Evolutionary conservation across 2,329 filamentous ascomycete genomes (phyloP).

Genomic region (Pestalotiopsis sp.): DNA sequence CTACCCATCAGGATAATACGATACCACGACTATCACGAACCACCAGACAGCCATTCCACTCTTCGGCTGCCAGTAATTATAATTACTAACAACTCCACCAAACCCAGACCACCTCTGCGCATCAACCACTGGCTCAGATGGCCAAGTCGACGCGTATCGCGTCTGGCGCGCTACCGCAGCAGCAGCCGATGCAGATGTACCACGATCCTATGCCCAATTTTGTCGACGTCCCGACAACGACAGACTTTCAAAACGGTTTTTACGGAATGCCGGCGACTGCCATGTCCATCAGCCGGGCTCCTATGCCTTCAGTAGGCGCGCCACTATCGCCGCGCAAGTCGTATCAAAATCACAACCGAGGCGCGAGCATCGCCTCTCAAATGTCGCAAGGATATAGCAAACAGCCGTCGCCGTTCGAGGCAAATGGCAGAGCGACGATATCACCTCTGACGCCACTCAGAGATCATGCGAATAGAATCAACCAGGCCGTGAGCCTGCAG

Average conservation of each 20-base stretch:
- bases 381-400: conserved; percentile 57
- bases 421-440: conserved; percentile 53
- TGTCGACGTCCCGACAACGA: conserved; percentile 29
- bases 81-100: neutral
- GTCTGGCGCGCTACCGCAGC: conserved; percentile 49
- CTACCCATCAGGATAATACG: conserved; percentile 10
- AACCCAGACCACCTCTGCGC: conserved; percentile 1
- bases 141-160: conserved; percentile 53
- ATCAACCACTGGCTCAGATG: conserved; percentile 47
- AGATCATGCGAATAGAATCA: conserved; percentile 61
- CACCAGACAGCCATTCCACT: neutral
- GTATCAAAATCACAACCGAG: conserved; percentile 48
- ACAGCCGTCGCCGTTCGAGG: conserved; percentile 72
- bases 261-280: conserved; percentile 44
- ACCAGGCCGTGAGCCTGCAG: conserved; percentile 70
- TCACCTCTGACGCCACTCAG: conserved; percentile 64
- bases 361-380: conserved; percentile 69
- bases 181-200: conserved; percentile 33
- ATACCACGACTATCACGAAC: neutral
- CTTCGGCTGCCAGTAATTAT: conserved; percentile 12
- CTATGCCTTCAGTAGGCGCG: conserved; percentile 56
- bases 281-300: conserved; percentile 56
- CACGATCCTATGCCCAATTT: too few relatives aligned
- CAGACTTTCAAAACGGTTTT: conserved; percentile 46
- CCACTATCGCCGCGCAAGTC: conserved; percentile 46